These are phyloP conservation scores for Diospyros kaki DNA, from an alignment of 148 eudicot species.

Conservation along the genomic window DNA sequence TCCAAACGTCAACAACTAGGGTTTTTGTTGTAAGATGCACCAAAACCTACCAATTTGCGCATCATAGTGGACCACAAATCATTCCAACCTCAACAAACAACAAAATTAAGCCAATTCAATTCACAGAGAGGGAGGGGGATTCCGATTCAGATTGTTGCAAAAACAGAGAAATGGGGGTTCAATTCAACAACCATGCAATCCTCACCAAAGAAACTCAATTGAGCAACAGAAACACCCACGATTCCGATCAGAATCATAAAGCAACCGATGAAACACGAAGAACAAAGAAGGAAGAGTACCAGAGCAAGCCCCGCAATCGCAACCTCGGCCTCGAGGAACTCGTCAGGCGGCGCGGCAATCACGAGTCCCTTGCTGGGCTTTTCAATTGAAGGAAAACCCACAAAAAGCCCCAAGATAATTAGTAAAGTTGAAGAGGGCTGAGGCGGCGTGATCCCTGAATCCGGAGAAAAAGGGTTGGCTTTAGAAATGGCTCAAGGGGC, in stretches of 20 bases:
- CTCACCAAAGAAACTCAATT: conserved; percentile 11
- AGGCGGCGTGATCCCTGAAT: conserved; percentile 12
- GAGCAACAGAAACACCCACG: not conserved
- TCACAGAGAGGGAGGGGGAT: not conserved
- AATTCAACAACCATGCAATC: not conserved
- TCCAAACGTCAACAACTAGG: not conserved
- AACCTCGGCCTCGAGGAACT: conserved; percentile 1
- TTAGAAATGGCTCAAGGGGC: not conserved
- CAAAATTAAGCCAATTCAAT: not conserved
- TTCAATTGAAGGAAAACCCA: conserved; percentile 59
- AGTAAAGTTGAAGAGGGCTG: not conserved
- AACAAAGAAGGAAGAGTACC: conserved; percentile 2
- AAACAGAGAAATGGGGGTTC: conserved; percentile 6
- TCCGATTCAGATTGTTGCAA: not conserved
- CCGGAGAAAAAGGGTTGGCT: not conserved
- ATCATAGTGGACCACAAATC: not conserved
- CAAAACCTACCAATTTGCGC: not conserved
- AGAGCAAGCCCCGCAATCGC: not conserved
- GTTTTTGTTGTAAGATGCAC: not conserved
- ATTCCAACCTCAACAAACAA: not conserved
- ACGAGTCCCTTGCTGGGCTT: conserved; percentile 38
- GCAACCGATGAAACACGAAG: conserved; percentile 5
- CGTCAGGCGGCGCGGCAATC: conserved; percentile 16
- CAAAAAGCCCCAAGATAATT: conserved; percentile 23
- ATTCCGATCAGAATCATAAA: conserved; percentile 17